Conservation (phyloP, 805 yeast species). For the Ogataea sp. region DNA sequence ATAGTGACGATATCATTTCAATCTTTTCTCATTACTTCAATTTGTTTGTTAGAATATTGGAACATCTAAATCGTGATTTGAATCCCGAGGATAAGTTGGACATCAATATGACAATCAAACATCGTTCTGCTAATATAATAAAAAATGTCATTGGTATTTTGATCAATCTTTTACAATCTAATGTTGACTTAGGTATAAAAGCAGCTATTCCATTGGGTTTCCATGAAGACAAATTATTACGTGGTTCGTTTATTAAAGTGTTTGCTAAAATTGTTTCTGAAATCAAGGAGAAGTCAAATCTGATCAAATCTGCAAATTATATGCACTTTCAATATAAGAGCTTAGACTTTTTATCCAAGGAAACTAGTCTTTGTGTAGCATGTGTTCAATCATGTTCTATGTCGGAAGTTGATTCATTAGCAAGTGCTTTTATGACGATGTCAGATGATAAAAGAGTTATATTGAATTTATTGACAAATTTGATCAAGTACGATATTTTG, state of each 20-base stretch:
- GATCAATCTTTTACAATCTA: conserved; percentile 62
- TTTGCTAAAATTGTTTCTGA: conserved; percentile 55
- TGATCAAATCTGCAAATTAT: conserved; percentile 5
- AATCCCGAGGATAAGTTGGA: conserved; percentile 6
- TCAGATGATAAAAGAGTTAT: conserved; percentile 33
- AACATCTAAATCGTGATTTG: conserved; percentile 27
- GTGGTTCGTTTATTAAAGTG: conserved; percentile 69
- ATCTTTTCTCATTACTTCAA: conserved; percentile 62
- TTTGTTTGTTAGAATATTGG: conserved; percentile 44
- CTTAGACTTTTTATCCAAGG: conserved; percentile 11
- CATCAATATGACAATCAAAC: conserved; percentile 24
- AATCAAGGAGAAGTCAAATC: conserved; percentile 6
- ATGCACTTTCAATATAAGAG: conserved; percentile 4
- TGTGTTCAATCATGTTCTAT: conserved; percentile 58
- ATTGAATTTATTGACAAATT: conserved; percentile 39
- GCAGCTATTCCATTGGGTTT: conserved; percentile 75
- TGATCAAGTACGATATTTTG: conserved; percentile 56
- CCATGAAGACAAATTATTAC: conserved; percentile 54
- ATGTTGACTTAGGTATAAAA: conserved; percentile 69
- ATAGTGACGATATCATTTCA: conserved; percentile 15
- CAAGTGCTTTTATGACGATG: conserved; percentile 53
- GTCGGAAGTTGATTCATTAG: conserved; percentile 61
- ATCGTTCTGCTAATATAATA: conserved; percentile 48
- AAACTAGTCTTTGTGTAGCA: conserved; percentile 39
- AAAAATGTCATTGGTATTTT: conserved; percentile 59